These are phyloP conservation scores for Wallacemonas collosoma DNA, from an alignment of 208 protist genomes.

Conservation along the genomic window DNA sequence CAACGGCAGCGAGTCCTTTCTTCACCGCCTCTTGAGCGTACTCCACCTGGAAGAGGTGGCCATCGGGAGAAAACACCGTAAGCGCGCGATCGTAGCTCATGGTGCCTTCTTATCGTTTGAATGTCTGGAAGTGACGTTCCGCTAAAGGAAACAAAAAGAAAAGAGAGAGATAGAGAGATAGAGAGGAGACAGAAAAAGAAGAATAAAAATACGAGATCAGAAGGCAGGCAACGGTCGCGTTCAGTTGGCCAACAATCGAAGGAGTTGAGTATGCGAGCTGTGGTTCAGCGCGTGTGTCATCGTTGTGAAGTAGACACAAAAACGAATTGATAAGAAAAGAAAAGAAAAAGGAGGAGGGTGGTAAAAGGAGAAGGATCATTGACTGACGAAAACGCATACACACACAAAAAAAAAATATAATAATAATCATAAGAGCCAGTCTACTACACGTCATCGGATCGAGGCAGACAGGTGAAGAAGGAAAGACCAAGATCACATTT, in stretches of 20 bases:
- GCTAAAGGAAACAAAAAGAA: conserved; percentile 21
- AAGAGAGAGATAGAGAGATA: conserved; percentile 20
- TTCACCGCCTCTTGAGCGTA: conserved; percentile 99
- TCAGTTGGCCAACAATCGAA: no score
- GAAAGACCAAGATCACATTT: no score
- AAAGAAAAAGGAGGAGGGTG: not conserved
- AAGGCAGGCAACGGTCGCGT: not conserved
- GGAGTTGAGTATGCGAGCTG: conserved; percentile 1
- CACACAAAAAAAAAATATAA: no score
- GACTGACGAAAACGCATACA: no score
- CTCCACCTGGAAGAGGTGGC: conserved; percentile 99
- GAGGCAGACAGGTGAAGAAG: no score
- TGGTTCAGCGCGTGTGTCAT: not conserved
- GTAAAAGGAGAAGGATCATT: not conserved
- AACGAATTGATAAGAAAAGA: not conserved
- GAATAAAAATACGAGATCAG: not conserved
- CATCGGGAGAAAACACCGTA: conserved; percentile 99
- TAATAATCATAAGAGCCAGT: no score
- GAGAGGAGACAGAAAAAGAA: not conserved
- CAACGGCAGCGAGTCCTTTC: conserved; percentile 94
- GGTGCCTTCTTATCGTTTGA: not conserved
- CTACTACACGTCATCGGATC: no score
- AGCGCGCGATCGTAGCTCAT: conserved; percentile 99
- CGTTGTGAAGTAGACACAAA: not conserved
- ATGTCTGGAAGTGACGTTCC: not conserved